A percentile compares a stretch with the other conserved stretches of the same genome.
These are phyloP conservation scores for Porphyrellus cyaneotinctus DNA, from an alignment of 768 basidiomycete species.

Conservation along the genomic window DNA sequence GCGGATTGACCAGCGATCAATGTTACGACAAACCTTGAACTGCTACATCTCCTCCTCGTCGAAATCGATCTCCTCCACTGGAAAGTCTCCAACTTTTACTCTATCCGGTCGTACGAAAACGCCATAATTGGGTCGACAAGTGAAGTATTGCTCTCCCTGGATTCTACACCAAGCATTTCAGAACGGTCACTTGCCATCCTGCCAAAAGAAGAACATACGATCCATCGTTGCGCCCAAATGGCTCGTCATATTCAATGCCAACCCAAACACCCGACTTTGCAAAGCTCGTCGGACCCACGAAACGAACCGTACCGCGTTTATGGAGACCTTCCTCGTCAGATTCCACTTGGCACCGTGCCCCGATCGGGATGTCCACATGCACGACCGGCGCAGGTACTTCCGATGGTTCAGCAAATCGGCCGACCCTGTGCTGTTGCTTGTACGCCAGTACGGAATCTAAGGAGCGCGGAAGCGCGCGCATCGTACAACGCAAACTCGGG, in stretches of 20 bases:
- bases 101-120: constrained; percentile 84
- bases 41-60: constrained; percentile 73
- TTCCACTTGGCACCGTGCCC: constrained; percentile 81
- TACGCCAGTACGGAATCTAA: constrained; percentile 87
- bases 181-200: neutral
- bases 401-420: constrained; percentile 71
- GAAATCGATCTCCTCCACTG: constrained; percentile 72
- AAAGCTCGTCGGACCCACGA: constrained; percentile 78
- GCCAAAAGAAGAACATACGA: constrained; percentile 53
- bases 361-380: constrained; percentile 52
- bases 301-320: constrained; percentile 83
- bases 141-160: constrained; percentile 82
- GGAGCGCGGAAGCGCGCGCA: constrained; percentile 1
- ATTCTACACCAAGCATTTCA: constrained; percentile 47
- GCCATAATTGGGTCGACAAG: constrained; percentile 71
- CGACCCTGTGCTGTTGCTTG: constrained; percentile 82
- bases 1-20: too few relatives aligned
- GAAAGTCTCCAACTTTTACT: constrained; percentile 81
- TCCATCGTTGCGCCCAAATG: constrained; percentile 93
- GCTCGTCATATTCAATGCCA: constrained; percentile 93
- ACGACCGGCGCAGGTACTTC: constrained; percentile 30
- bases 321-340: constrained; percentile 61
- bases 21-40: neutral
- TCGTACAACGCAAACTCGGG: neutral
- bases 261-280: constrained; percentile 71